Evolutionary conservation across 139 green algal species (phyloP).

Genomic region (Micromonas commoda): DNA sequence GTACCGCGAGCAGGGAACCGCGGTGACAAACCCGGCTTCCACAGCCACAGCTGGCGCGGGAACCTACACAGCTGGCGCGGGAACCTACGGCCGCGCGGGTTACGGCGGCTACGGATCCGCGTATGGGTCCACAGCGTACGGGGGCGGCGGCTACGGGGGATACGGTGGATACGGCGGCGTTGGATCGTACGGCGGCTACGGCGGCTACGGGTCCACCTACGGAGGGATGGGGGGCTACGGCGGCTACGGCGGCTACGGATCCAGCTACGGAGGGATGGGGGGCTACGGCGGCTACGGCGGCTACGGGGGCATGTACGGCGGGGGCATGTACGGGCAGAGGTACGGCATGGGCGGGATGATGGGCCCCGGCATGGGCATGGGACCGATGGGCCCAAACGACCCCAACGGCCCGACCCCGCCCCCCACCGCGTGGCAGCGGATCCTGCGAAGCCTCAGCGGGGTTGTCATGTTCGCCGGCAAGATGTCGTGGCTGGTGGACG

Average conservation of each 20-base stretch:
- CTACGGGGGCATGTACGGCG: conserved; percentile 37
- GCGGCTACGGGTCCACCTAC: conserved; percentile 19
- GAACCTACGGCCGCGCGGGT: background rate
- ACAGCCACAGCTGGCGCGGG: background rate
- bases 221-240: conserved; percentile 34
- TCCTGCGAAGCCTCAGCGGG: conserved; percentile 52
- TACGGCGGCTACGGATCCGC: conserved; percentile 9
- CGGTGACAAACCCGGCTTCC: background rate
- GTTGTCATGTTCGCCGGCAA: conserved; percentile 90
- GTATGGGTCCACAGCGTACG: conserved; percentile 38
- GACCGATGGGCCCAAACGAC: conserved; percentile 36
- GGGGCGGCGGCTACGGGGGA: conserved; percentile 39
- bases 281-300: background rate
- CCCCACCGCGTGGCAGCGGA: conserved; percentile 64
- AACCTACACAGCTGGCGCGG: background rate
- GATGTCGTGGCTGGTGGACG: conserved; percentile 93
- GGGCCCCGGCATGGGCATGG: conserved; percentile 28
- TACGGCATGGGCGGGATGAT: conserved; percentile 11
- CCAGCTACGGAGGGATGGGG: conserved; percentile 26
- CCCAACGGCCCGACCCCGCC: conserved; percentile 43
- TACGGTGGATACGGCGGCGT: too few species aligned
- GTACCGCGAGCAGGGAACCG: background rate
- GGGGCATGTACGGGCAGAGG: conserved; percentile 21
- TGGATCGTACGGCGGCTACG: conserved; percentile 12
- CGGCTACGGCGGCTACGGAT: conserved; percentile 32